Percentiles rank a stretch among this genome's conserved stretches.
Conservation (phyloP, 2,329 filamentous ascomycete genomes). For the Blastomyces percursus region DNA sequence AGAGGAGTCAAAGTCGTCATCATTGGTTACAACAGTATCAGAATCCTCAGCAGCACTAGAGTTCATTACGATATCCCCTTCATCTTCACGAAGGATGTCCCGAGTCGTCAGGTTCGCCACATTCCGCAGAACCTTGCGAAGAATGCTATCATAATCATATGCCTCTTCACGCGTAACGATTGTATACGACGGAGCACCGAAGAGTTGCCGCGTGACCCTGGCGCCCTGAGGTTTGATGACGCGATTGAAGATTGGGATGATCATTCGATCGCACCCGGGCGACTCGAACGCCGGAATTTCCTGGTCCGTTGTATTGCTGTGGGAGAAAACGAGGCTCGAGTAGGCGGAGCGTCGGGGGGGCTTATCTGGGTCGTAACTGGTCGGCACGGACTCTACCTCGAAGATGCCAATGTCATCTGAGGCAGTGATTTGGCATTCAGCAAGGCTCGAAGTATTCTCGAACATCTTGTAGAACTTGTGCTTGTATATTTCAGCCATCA, state of each 20-base stretch:
- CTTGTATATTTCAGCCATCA: slow-evolving; percentile 73
- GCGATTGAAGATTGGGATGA: slow-evolving; percentile 41
- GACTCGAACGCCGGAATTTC: slow-evolving; percentile 32
- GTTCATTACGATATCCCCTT: slow-evolving; percentile 39
- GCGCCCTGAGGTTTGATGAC: slow-evolving; percentile 19
- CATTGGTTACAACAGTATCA: slow-evolving; percentile 56
- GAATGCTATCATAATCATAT: slow-evolving; percentile 56
- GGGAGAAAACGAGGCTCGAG: slow-evolving; percentile 21
- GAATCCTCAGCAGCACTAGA: slow-evolving; percentile 46
- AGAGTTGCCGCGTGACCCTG: slow-evolving; percentile 24
- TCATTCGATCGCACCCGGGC: slow-evolving; percentile 35
- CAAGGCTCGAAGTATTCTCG: slow-evolving; percentile 55
- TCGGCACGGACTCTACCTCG: slow-evolving; percentile 68
- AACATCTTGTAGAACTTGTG: slow-evolving; percentile 80
- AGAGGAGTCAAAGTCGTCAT: slow-evolving; percentile 52
- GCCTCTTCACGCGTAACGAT: slow-evolving; percentile 64
- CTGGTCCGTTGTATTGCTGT: slow-evolving; percentile 27
- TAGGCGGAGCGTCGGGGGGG: slow-evolving; percentile 36
- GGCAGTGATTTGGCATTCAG: slow-evolving; percentile 55
- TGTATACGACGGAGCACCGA: slow-evolving; percentile 50
- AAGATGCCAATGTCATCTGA: slow-evolving; percentile 58
- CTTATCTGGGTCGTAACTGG: slow-evolving; percentile 55
- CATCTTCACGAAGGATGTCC: slow-evolving; percentile 47
- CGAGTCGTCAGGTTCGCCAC: slow-evolving; percentile 66
- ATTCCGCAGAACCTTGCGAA: slow-evolving; percentile 67